Conservation (phyloP, 192 early-diverging fungal species). For the Umbelopsis isabellina region DNA sequence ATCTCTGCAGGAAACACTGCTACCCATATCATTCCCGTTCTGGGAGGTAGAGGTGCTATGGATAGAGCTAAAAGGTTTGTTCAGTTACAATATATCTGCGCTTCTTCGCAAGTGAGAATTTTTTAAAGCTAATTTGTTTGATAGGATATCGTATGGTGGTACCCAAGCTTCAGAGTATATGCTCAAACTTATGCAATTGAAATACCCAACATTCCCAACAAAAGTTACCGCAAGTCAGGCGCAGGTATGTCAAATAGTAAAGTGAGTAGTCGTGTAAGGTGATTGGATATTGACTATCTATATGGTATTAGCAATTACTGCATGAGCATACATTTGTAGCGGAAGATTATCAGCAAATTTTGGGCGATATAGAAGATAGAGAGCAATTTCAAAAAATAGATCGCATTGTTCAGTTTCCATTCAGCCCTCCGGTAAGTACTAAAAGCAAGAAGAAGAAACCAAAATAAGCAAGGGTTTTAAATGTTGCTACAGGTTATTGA, state of each 20-base stretch:
- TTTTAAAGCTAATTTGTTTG: background rate
- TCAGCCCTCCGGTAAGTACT: conserved; percentile 55
- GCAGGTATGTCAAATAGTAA: conserved; percentile 47
- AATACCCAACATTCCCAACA: conserved; percentile 88
- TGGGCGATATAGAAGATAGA: conserved; percentile 64
- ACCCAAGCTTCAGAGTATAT: conserved; percentile 76
- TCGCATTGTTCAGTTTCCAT: conserved; percentile 82
- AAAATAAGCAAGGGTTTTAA: too few relatives aligned
- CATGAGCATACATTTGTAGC: conserved; percentile 72
- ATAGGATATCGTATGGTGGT: conserved; percentile 81
- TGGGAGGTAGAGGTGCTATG: conserved; percentile 59
- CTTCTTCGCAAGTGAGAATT: background rate
- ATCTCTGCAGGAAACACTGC: conserved; percentile 71
- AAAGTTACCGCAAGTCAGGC: conserved; percentile 78
- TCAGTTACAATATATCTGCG: background rate
- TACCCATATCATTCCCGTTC: conserved; percentile 79
- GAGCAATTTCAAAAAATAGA: conserved; percentile 66
- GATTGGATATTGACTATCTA: background rate
- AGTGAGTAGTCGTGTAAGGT: background rate
- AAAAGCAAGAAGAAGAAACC: background rate
- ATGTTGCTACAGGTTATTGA: conserved; percentile 49
- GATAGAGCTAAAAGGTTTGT: conserved; percentile 74
- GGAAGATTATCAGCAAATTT: conserved; percentile 72
- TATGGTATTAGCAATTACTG: conserved; percentile 60
- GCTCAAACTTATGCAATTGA: conserved; percentile 86